phyloP scores from a whole-genome alignment of 2,329 filamentous ascomycete genomes.

The Talaromyces verruculosus region DNA sequence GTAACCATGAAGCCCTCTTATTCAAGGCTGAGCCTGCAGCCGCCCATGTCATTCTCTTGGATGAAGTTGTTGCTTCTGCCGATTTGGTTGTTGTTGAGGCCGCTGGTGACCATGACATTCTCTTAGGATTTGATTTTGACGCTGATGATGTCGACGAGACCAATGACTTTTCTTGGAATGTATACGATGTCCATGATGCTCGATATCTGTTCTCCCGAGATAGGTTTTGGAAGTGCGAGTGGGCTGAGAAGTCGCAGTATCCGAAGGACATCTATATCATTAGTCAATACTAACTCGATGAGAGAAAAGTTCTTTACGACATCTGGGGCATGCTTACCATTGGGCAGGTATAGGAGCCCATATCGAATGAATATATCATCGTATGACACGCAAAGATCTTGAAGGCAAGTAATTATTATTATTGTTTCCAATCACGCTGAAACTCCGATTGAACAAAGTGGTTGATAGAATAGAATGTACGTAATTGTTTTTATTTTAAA shows the following conservation, averaged over 20 bases:
- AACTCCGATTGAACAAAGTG: not conserved
- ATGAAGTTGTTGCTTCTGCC: not conserved
- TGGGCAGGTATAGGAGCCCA: not conserved
- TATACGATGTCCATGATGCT: not conserved
- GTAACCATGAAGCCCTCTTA: not conserved
- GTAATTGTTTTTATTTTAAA: not conserved
- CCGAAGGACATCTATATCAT: constrained; percentile 5
- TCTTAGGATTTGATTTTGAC: not conserved
- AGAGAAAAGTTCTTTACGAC: no score
- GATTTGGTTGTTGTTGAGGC: not conserved
- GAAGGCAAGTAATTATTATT: not conserved
- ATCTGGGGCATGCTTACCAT: not conserved
- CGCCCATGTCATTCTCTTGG: not conserved
- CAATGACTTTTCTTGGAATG: not conserved
- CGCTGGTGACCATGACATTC: not conserved
- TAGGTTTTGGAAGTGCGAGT: constrained; percentile 4
- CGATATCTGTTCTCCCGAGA: constrained; percentile 1
- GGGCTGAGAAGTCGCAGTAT: constrained; percentile 9
- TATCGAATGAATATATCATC: not conserved
- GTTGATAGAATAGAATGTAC: not conserved
- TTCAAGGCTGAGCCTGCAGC: not conserved
- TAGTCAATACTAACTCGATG: not conserved
- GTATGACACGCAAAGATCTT: not conserved
- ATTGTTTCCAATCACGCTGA: not conserved
- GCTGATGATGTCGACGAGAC: not conserved